Conservation (phyloP, 106 monocot genomes). For the Dendrobium catenatum region DNA sequence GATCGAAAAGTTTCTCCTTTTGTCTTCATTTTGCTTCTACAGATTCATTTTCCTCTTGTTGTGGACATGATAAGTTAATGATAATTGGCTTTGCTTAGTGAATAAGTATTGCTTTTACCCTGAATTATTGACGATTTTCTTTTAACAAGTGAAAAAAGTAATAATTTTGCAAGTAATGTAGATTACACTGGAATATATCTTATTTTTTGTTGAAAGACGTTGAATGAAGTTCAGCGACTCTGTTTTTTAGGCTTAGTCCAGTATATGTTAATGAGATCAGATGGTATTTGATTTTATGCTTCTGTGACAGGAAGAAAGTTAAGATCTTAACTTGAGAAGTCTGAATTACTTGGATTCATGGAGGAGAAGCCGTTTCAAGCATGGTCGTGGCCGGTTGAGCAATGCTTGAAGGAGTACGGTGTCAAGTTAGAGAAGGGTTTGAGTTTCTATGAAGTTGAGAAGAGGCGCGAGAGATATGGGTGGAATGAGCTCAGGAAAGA, state of each 20-base stretch:
- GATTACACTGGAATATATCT: background rate
- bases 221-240: background rate
- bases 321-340: background rate
- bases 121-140: background rate
- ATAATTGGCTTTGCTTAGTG: background rate
- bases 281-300: conserved; percentile 9
- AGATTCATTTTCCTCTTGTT: too few relatives aligned
- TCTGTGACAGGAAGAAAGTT: background rate
- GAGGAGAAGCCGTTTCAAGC: conserved; percentile 50
- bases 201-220: background rate
- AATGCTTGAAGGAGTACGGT: conserved; percentile 54
- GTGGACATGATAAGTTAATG: too few relatives aligned
- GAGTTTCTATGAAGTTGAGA: conserved; percentile 37
- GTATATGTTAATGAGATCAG: background rate
- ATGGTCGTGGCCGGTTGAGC: conserved; percentile 50
- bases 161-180: background rate
- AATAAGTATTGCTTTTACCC: background rate
- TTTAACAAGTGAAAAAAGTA: background rate
- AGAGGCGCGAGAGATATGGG: conserved; percentile 30
- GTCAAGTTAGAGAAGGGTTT: conserved; percentile 54
- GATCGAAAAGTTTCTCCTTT: background rate
- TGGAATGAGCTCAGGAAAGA: conserved; percentile 66
- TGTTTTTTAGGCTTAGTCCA: too few relatives aligned
- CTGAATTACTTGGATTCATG: conserved; percentile 15
- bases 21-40: too few relatives aligned